Percentiles rank a stretch among this genome's conserved stretches.
Conservation (phyloP, 2,329 filamentous ascomycete species). For the Microthyrium microscopicum region DNA sequence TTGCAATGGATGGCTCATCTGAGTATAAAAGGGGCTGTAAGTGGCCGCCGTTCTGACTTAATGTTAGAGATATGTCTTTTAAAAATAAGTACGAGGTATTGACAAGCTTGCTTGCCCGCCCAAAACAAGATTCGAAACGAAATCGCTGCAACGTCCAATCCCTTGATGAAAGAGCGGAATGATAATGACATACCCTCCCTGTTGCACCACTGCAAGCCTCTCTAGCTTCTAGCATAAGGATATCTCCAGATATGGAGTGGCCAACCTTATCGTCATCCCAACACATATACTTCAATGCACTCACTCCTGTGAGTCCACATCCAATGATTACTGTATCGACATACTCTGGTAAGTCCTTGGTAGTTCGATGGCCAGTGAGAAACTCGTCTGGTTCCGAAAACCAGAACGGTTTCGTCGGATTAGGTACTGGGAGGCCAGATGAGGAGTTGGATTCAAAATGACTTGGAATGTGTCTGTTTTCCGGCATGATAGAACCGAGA, state of each 20-base stretch:
- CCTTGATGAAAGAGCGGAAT: background rate
- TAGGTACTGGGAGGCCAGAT: constrained; percentile 45
- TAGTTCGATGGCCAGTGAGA: constrained; percentile 52
- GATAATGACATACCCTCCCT: constrained; percentile 42
- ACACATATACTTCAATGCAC: constrained; percentile 46
- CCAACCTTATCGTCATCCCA: constrained; percentile 25
- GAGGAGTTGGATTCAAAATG: no score
- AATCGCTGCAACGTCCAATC: no score
- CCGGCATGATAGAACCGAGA: no score
- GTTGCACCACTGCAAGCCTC: constrained; percentile 75
- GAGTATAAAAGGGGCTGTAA: constrained; percentile 58
- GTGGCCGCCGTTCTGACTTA: constrained; percentile 38
- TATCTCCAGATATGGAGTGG: no score
- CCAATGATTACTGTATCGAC: constrained; percentile 59
- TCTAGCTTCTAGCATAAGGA: constrained; percentile 60
- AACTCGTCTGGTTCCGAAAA: constrained; percentile 47
- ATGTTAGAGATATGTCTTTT: background rate
- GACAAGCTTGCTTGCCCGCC: no score
- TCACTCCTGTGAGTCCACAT: constrained; percentile 60
- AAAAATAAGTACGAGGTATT: constrained; percentile 2
- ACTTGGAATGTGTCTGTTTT: no score
- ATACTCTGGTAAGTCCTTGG: constrained; percentile 40
- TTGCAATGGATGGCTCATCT: constrained; percentile 41
- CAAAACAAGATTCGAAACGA: background rate
- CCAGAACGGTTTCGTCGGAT: constrained; percentile 56